Conservation (phyloP, 169 alveolate species). For the Babesia divergens region DNA sequence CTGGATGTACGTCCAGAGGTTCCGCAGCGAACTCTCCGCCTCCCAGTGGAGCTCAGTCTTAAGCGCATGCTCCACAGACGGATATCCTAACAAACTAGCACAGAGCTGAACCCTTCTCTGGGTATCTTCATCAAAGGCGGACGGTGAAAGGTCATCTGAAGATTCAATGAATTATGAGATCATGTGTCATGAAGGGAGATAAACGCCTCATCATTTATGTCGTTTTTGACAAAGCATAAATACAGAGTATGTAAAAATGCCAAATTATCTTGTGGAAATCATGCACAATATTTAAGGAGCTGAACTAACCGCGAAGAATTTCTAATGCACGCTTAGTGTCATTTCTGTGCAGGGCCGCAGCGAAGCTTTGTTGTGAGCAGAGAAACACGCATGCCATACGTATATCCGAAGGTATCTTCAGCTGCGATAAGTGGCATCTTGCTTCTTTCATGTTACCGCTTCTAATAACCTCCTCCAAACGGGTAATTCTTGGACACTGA, state of each 20-base stretch:
- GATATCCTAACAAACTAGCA: constrained; percentile 28
- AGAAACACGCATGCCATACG: constrained; percentile 67
- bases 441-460: constrained; percentile 66
- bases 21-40: constrained; percentile 1
- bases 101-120: constrained; percentile 34
- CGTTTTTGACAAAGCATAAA: too few relatives aligned
- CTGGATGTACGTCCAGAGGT: constrained; percentile 43
- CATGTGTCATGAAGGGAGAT: too few relatives aligned
- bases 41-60: constrained; percentile 26
- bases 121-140: constrained; percentile 64
- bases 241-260: too few relatives aligned
- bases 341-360: constrained; percentile 55
- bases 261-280: constrained; percentile 19
- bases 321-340: constrained; percentile 65
- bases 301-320: constrained; percentile 59
- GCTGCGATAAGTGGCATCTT: constrained; percentile 33
- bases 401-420: constrained; percentile 46
- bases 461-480: constrained; percentile 57
- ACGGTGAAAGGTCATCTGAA: constrained; percentile 37
- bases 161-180: too few relatives aligned
- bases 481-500: constrained; percentile 55
- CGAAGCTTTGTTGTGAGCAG: constrained; percentile 70
- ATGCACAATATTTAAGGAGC: constrained; percentile 7
- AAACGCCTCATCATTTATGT: not conserved
- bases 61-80: constrained; percentile 5